Evolutionary conservation across 148 eudicot species (phyloP).

Genomic region (Arctostaphylos glauca): DNA sequence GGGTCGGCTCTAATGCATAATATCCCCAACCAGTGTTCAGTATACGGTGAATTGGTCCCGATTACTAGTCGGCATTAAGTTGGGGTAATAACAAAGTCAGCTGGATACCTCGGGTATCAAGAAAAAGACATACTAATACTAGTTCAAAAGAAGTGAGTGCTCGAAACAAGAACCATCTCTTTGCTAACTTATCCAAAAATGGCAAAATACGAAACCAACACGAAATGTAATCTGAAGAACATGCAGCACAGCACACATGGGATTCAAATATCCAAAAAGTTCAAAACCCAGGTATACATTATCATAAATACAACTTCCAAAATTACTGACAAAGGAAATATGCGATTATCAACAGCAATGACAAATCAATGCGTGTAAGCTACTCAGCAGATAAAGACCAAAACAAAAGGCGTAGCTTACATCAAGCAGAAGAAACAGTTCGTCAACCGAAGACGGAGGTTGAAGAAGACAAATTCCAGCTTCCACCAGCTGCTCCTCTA

Average conservation of each 20-base stretch:
- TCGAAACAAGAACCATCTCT: neutral
- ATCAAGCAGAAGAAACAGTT: conserved; percentile 55
- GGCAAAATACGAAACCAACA: neutral
- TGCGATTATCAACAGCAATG: neutral
- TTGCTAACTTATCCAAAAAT: neutral
- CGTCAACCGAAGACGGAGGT: conserved; percentile 43
- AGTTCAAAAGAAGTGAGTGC: neutral
- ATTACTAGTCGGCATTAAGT: no score
- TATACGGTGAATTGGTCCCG: no score
- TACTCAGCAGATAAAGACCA: neutral
- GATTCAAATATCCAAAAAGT: neutral
- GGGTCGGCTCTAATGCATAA: neutral
- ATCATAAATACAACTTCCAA: neutral
- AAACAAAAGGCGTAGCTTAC: conserved; percentile 36
- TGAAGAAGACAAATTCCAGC: conserved; percentile 52
- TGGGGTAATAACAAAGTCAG: no score
- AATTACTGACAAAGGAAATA: neutral
- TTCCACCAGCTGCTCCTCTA: conserved; percentile 47
- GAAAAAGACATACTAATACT: no score
- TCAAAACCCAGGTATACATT: neutral
- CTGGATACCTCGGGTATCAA: no score
- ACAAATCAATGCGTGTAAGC: neutral
- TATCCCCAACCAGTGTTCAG: neutral
- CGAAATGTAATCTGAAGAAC: neutral
- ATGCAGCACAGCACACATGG: neutral